phyloP scores from a whole-genome alignment of 2,329 filamentous ascomycete species.

The Cadophora luteo-olivacea region DNA sequence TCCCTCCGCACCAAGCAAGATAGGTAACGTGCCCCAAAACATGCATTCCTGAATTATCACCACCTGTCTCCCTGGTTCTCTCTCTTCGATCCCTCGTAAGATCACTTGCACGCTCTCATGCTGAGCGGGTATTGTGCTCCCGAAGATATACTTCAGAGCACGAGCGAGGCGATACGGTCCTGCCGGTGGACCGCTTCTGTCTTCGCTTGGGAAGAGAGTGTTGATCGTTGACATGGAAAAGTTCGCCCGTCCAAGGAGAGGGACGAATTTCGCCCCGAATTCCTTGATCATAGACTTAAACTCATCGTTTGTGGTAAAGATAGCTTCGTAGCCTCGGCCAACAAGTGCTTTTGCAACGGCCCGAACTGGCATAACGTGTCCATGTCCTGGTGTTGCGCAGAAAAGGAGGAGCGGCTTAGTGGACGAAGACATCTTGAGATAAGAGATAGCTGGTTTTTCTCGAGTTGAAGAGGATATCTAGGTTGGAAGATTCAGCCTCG shows the following conservation, averaged over 20 bases:
- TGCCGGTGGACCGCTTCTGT: neutral
- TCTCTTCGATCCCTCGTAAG: conserved; percentile 42
- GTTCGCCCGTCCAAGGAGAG: conserved; percentile 38
- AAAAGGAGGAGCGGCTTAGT: conserved; percentile 23
- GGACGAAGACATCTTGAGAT: neutral
- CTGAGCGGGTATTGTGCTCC: conserved; percentile 44
- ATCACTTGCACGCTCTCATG: conserved; percentile 41
- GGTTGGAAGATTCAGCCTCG: neutral
- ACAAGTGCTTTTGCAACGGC: conserved; percentile 36
- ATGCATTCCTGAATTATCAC: conserved; percentile 51
- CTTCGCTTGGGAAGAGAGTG: conserved; percentile 28
- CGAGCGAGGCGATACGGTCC: conserved; percentile 8
- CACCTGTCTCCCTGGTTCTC: conserved; percentile 43
- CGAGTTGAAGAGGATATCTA: neutral
- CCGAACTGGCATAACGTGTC: conserved; percentile 30
- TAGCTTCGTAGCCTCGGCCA: conserved; percentile 49
- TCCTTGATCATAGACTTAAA: conserved; percentile 46
- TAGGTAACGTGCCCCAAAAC: conserved; percentile 48
- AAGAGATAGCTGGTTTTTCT: neutral
- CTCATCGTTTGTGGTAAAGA: conserved; percentile 49
- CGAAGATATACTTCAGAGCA: conserved; percentile 43
- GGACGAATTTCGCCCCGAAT: conserved; percentile 48
- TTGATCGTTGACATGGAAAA: conserved; percentile 13
- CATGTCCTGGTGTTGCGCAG: conserved; percentile 22
- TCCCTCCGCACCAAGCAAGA: conserved; percentile 49